Percentiles rank a stretch among this genome's conserved stretches.
Evolutionary conservation across 139 green algal genomes (phyloP).

Genomic region (Chlorella sorokiniana): DNA sequence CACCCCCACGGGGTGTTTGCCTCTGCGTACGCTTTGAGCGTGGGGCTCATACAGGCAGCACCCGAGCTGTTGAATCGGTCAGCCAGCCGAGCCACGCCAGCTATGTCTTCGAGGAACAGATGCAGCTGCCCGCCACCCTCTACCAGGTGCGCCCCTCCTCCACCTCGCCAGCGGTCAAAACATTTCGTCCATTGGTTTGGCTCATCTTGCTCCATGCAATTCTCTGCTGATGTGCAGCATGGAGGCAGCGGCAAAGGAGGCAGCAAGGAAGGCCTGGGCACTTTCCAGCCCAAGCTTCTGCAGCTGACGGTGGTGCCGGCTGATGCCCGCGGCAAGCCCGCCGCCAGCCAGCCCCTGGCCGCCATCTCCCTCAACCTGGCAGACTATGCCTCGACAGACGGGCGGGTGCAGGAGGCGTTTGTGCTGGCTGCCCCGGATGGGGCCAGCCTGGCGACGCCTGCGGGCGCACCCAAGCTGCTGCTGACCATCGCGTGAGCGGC

Average conservation of each 20-base stretch:
- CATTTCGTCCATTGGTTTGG: too few relatives aligned
- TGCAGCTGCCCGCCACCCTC: slow-evolving; percentile 3
- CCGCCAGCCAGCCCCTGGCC: not conserved
- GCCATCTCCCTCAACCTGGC: slow-evolving; percentile 17
- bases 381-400: slow-evolving; percentile 2
- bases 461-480: slow-evolving; percentile 15
- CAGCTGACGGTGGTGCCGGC: not conserved
- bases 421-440: not conserved
- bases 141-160: not conserved
- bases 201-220: too few relatives aligned
- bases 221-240: not conserved
- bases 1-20: not conserved
- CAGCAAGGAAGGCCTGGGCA: not conserved
- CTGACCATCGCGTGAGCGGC: slow-evolving; percentile 7
- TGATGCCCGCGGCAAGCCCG: not conserved
- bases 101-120: slow-evolving; percentile 14
- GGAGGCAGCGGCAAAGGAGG: slow-evolving; percentile 2
- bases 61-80: not conserved
- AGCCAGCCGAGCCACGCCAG: not conserved
- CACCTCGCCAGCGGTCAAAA: not conserved
- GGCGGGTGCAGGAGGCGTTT: slow-evolving; percentile 5
- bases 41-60: not conserved
- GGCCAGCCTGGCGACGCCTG: not conserved
- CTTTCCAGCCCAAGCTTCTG: slow-evolving; percentile 17
- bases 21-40: not conserved